These are phyloP conservation scores for Purpureocillium takamizusanense DNA, from an alignment of 2,329 filamentous ascomycete genomes.

Conservation along the genomic window DNA sequence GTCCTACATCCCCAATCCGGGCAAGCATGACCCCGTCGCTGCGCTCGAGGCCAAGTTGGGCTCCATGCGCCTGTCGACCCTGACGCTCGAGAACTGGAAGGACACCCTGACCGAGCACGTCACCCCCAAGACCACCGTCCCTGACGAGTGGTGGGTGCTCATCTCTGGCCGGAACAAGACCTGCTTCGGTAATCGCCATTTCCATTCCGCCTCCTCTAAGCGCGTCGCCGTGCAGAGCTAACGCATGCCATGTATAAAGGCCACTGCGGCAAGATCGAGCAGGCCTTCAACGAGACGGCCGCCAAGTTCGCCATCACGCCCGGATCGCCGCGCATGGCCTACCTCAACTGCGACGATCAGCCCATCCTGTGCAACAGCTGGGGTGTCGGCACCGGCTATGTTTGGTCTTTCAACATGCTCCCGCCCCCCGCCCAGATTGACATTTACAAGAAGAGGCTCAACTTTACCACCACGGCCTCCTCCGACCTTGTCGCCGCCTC, in stretches of 20 bases:
- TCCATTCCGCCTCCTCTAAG: conserved; percentile 1
- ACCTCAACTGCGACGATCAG: conserved; percentile 67
- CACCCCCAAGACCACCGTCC: conserved; percentile 46
- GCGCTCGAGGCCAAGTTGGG: conserved; percentile 31
- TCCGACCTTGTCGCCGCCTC: conserved; percentile 54
- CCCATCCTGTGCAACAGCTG: conserved; percentile 67
- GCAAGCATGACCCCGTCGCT: conserved; percentile 28
- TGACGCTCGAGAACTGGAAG: conserved; percentile 65
- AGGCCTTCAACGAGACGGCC: conserved; percentile 58
- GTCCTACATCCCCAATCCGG: conserved; percentile 41
- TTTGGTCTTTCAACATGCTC: conserved; percentile 61
- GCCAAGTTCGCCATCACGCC: conserved; percentile 52
- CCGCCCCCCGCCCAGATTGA: conserved; percentile 55
- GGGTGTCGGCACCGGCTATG: conserved; percentile 53
- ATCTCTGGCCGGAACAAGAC: conserved; percentile 71
- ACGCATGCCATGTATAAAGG: conserved; percentile 40
- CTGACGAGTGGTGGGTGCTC: conserved; percentile 70
- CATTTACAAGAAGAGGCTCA: conserved; percentile 57
- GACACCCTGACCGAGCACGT: conserved; percentile 55
- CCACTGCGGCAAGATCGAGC: conserved; percentile 54
- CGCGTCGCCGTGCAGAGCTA: not conserved
- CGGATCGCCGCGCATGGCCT: conserved; percentile 56
- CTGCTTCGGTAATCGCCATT: conserved; percentile 50
- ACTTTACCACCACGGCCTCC: conserved; percentile 58
- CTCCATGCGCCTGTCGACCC: conserved; percentile 33